Conservation (phyloP, 2,329 filamentous ascomycete genomes). For the Verticillium dahliae region DNA sequence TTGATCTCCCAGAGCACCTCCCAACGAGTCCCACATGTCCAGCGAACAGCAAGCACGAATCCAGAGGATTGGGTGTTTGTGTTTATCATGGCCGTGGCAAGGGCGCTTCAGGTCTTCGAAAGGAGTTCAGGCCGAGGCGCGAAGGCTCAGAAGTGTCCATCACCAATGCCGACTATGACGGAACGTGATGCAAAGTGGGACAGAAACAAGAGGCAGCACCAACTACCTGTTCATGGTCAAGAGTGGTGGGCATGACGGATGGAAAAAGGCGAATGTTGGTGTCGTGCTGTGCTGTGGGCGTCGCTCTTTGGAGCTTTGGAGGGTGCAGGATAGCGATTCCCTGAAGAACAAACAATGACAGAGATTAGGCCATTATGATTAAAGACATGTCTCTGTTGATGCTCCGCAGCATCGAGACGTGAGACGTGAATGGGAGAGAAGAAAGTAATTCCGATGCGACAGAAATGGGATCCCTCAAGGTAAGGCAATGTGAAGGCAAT, state of each 20-base stretch:
- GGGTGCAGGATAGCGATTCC: too few relatives aligned
- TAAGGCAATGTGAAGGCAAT: neutral
- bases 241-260: too few relatives aligned
- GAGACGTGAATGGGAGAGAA: too few relatives aligned
- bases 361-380: too few relatives aligned
- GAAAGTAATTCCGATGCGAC: too few relatives aligned
- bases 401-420: too few relatives aligned
- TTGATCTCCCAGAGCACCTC: slow-evolving; percentile 44
- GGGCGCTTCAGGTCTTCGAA: neutral
- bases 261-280: too few relatives aligned
- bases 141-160: slow-evolving; percentile 9
- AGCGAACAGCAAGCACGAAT: slow-evolving; percentile 34
- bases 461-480: neutral
- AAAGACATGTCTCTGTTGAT: too few relatives aligned
- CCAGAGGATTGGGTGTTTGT: slow-evolving; percentile 40
- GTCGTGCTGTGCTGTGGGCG: too few relatives aligned
- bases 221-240: neutral
- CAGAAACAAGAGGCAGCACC: neutral
- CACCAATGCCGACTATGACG: slow-evolving; percentile 4
- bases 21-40: slow-evolving; percentile 46
- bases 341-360: too few relatives aligned
- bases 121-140: slow-evolving; percentile 3
- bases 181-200: neutral
- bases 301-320: too few relatives aligned
- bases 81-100: slow-evolving; percentile 40